Evolutionary conservation across 2,329 filamentous ascomycete species (phyloP), one percentile per base, ranked within the genome.

Genomic region (Emergomyces pasteurianus): DNA sequence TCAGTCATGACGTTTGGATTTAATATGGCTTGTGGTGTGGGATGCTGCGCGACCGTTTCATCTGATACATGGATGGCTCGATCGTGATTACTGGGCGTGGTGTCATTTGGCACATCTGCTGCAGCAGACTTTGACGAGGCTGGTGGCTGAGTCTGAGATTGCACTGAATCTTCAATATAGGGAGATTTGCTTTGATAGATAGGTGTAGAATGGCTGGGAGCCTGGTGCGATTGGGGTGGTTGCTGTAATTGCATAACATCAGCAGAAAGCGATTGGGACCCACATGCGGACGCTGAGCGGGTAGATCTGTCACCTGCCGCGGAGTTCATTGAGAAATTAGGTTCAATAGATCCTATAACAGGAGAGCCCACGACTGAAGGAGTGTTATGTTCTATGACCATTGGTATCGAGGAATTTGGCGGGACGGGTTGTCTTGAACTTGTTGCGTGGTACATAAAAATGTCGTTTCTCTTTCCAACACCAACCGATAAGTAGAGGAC

Each of bases 401-500:
- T 57, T 38, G 58, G 58, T 8, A 38, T 54, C 47, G 58, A 43
- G 26, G n/a, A 14, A 36, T 18, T 43, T 31, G 47, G 58, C 47
- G 18, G 58, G 26, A 21, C 47, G 23, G 21, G 7, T n/a, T 52
- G 58, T 18, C n/a, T 36, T 1, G 40, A 18, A 16, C 16, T 53
- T 36, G 34, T 14, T 40, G 34, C 12, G 46, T n/a, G 26, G 58
- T 54, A 23, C 14, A 21, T 18, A 26, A 34, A 18, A 18, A 34
- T 4, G 12, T 16, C 21, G 1, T 4, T 18, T 36, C 16, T 18
- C 18, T 40, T 42, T 16, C 38, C 26, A 31, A 59, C 8, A 16
- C 62, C 61, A 26, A 73, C 58, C 2, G 73, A 70, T 6, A 81
- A 69, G 62, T 78, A 74, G 1, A 78, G 63, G 4, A 80, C 73